phyloP scores from a whole-genome alignment of 2,329 filamentous ascomycete species.

The Cladosporium sp. region DNA sequence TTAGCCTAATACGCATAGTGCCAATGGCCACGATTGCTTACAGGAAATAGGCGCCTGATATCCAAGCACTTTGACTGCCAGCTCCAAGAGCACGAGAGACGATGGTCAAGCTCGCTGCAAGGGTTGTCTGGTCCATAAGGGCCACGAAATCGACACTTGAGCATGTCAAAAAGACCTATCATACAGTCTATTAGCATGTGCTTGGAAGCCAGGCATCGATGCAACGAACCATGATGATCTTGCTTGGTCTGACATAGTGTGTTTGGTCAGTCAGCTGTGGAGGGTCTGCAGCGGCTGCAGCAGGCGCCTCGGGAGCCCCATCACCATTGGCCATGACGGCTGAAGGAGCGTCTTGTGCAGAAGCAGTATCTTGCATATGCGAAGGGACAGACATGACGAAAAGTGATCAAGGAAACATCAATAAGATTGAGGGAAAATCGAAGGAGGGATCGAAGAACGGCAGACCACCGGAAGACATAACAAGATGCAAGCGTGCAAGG shows the following conservation, averaged over 20 bases:
- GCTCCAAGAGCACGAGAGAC: slow-evolving; percentile 50
- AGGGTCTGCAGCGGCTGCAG: background rate
- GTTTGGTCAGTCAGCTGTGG: slow-evolving; percentile 1
- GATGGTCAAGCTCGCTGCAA: slow-evolving; percentile 53
- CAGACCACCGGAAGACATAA: too few relatives aligned
- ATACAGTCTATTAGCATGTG: background rate
- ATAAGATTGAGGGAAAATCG: background rate
- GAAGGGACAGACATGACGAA: background rate
- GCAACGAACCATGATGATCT: slow-evolving; percentile 3
- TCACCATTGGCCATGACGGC: background rate
- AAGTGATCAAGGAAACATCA: background rate
- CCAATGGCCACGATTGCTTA: too few relatives aligned
- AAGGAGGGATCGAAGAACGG: background rate
- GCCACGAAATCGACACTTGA: slow-evolving; percentile 53
- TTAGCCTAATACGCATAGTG: too few relatives aligned
- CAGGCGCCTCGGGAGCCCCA: background rate
- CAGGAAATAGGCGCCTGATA: slow-evolving; percentile 54
- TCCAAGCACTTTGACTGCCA: slow-evolving; percentile 51
- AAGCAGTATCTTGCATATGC: background rate
- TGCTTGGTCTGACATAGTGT: background rate
- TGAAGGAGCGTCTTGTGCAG: background rate
- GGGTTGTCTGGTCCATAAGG: slow-evolving; percentile 55
- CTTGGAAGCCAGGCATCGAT: too few relatives aligned
- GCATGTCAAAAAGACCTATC: slow-evolving; percentile 56
- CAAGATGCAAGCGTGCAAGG: too few relatives aligned